phyloP scores from a whole-genome alignment of 257 asterid species.

The Solanum raphanifolium region DNA sequence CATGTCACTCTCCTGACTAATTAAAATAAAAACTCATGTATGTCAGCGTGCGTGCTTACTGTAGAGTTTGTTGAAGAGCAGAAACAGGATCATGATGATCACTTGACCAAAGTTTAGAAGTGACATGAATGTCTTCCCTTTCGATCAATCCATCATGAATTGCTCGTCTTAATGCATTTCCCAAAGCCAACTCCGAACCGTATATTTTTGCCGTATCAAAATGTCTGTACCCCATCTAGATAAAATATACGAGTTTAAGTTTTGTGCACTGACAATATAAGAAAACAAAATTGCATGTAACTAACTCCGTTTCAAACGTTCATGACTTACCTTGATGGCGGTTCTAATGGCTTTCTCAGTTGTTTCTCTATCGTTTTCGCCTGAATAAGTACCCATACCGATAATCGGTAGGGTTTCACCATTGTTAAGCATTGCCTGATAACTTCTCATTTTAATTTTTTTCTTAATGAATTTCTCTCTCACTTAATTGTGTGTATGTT shows the following conservation, averaged over 20 bases:
- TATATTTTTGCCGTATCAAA: slow-evolving; percentile 79
- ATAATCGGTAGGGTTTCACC: slow-evolving; percentile 54
- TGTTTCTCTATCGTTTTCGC: slow-evolving; percentile 42
- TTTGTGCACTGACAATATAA: background rate
- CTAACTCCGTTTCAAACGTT: background rate
- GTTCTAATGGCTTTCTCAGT: slow-evolving; percentile 55
- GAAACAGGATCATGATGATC: slow-evolving; percentile 76
- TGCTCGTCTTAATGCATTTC: slow-evolving; percentile 49
- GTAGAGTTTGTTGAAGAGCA: slow-evolving; percentile 49
- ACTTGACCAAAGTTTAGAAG: slow-evolving; percentile 75
- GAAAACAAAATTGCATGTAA: background rate
- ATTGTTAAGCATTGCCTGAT: slow-evolving; percentile 55
- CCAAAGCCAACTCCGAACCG: slow-evolving; percentile 71
- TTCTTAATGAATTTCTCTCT: background rate
- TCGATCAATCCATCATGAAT: slow-evolving; percentile 25
- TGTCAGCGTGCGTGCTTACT: slow-evolving; percentile 23
- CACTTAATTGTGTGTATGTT: background rate
- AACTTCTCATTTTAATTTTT: slow-evolving; percentile 28
- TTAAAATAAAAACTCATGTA: too few relatives aligned
- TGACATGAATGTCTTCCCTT: slow-evolving; percentile 54
- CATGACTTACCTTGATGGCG: slow-evolving; percentile 53
- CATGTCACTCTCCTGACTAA: background rate
- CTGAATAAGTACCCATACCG: slow-evolving; percentile 74
- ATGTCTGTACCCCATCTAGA: slow-evolving; percentile 65
- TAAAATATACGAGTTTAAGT: background rate